Conservation (phyloP, 2,329 filamentous ascomycete species). For the Tolypocladium endophyticum region DNA sequence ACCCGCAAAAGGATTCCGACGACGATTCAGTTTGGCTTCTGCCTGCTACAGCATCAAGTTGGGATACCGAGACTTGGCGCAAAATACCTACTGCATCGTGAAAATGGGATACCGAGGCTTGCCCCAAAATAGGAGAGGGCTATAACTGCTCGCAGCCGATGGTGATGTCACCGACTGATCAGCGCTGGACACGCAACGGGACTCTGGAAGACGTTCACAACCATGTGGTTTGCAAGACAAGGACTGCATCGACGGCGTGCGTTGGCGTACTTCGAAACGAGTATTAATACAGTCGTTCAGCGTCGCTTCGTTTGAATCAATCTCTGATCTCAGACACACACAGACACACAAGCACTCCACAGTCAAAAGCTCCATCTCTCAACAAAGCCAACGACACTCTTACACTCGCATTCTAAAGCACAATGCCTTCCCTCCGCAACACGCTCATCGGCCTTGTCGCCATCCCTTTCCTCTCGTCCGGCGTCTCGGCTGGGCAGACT, state of each 20-base stretch:
- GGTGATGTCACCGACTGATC: not conserved
- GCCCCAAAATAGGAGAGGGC: not conserved
- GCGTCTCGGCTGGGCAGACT: not conserved
- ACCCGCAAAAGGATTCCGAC: not conserved
- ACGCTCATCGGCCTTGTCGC: not conserved
- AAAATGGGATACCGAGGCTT: not conserved
- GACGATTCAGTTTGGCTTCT: not conserved
- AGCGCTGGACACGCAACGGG: not conserved
- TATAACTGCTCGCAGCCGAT: not conserved
- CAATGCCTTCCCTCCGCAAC: not conserved
- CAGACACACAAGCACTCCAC: not conserved
- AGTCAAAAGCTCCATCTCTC: not conserved
- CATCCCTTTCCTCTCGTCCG: not conserved
- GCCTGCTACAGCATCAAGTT: not conserved
- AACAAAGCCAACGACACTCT: not conserved
- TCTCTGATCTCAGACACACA: not conserved
- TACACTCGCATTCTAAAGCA: not conserved
- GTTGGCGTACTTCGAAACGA: not conserved
- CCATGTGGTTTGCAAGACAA: not conserved
- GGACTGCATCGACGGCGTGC: not conserved
- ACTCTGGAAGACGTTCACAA: not conserved
- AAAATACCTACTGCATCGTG: not conserved
- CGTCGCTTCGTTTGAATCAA: not conserved
- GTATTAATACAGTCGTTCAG: not conserved
- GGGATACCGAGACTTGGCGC: not conserved